phyloP scores from a whole-genome alignment of 352 stramenopile genomes.

The Phytophthora citricola region DNA sequence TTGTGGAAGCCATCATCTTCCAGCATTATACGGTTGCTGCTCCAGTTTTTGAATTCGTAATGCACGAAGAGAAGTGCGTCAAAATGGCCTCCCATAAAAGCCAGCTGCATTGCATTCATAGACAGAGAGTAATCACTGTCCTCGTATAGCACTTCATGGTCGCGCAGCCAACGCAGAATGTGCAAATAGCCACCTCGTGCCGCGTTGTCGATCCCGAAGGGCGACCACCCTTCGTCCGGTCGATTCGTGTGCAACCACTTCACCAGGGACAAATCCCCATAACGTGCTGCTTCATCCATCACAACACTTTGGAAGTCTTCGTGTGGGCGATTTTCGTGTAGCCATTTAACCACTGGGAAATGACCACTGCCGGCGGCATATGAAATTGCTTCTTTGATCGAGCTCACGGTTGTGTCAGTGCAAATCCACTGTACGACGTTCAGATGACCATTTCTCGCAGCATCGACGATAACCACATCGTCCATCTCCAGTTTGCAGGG shows the following conservation, averaged over 20 bases:
- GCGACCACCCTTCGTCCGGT: constrained; percentile 9
- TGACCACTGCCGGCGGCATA: not conserved
- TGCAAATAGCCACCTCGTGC: not conserved
- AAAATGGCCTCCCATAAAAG: constrained; percentile 1
- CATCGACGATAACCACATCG: not conserved
- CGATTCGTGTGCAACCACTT: constrained; percentile 12
- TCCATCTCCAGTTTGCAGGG: too few species aligned
- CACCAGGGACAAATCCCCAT: not conserved
- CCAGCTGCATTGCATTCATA: not conserved
- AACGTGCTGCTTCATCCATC: constrained; percentile 1
- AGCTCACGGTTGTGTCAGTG: not conserved
- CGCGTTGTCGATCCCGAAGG: not conserved
- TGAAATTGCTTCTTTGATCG: not conserved
- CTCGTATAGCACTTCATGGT: not conserved
- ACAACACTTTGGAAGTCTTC: not conserved
- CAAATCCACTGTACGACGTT: constrained; percentile 1
- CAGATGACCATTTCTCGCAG: not conserved
- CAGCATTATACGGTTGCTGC: not conserved
- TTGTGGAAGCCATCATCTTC: not conserved
- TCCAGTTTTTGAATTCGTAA: not conserved
- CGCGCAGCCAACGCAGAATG: not conserved
- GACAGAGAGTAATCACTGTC: not conserved
- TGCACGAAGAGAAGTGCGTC: constrained; percentile 4
- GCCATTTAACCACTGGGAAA: not conserved
- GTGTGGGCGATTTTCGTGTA: not conserved